Conservation (phyloP, 2,329 filamentous ascomycete genomes). For the Neofusicoccum parvum region DNA sequence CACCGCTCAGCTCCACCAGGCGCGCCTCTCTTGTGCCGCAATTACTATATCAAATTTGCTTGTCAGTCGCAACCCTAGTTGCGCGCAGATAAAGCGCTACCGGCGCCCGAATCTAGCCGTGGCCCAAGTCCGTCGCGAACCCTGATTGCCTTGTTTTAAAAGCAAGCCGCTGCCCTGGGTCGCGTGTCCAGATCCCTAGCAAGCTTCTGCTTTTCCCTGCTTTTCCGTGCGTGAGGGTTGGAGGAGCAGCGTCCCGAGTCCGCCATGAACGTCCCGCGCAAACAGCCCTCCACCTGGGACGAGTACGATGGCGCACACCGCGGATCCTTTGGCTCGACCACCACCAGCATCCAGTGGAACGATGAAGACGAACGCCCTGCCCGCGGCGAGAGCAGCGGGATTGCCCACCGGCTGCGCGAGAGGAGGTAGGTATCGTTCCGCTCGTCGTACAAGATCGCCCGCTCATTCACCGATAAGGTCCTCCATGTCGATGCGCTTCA, state of each 20-base stretch:
- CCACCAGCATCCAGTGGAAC: constrained; percentile 42
- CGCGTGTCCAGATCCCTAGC: neutral
- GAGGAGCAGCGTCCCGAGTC: neutral
- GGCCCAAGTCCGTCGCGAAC: constrained; percentile 6
- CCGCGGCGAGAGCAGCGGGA: constrained; percentile 30
- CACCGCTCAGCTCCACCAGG: neutral
- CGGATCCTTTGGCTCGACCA: constrained; percentile 44
- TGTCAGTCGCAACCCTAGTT: neutral
- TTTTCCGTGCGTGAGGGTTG: neutral
- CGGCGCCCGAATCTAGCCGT: constrained; percentile 19
- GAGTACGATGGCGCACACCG: constrained; percentile 48
- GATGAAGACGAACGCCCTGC: constrained; percentile 31
- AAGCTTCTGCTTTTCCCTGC: neutral
- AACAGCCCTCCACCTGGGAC: constrained; percentile 49
- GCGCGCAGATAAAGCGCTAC: constrained; percentile 14
- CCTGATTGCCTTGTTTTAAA: constrained; percentile 5
- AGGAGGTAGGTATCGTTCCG: constrained; percentile 32
- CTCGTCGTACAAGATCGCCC: neutral
- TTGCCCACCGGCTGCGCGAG: constrained; percentile 35
- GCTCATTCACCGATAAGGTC: constrained; percentile 36
- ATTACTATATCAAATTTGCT: constrained; percentile 10
- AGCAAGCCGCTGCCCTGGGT: constrained; percentile 6
- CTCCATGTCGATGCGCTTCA: constrained; percentile 54
- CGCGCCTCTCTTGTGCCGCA: constrained; percentile 4
- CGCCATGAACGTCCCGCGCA: constrained; percentile 41